Evolutionary conservation across 352 stramenopile species (phyloP).

Genomic region (Globisporangium acanthophoron): DNA sequence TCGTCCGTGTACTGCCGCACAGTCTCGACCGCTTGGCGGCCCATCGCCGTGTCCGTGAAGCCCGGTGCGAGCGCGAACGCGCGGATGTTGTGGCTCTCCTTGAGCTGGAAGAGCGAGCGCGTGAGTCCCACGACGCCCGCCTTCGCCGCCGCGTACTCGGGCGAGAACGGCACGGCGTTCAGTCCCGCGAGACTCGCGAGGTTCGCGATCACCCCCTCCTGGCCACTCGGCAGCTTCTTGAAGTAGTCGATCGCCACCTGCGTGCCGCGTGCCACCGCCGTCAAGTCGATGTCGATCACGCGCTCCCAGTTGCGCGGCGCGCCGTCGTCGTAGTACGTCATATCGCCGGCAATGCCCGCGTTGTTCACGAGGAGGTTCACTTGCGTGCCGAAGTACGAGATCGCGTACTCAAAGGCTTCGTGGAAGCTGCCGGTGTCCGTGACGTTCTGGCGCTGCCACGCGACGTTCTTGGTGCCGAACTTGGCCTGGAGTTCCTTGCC

Average conservation of each 20-base stretch:
- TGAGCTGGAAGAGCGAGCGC: conserved; percentile 50
- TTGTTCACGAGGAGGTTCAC: conserved; percentile 83
- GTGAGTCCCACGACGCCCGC: conserved; percentile 71
- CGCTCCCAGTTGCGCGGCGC: conserved; percentile 40
- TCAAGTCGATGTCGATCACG: conserved; percentile 72
- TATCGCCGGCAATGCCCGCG: conserved; percentile 58
- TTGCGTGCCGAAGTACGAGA: conserved; percentile 45
- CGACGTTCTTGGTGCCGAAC: conserved; percentile 47
- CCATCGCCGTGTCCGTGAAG: conserved; percentile 70
- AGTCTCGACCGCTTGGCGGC: conserved; percentile 25
- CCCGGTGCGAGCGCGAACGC: conserved; percentile 60
- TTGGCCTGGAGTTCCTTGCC: conserved; percentile 49
- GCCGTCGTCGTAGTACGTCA: conserved; percentile 44
- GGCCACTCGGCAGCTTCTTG: conserved; percentile 47
- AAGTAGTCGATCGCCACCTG: conserved; percentile 57
- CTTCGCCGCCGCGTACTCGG: conserved; percentile 72
- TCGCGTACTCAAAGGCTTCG: conserved; percentile 48
- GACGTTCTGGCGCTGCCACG: conserved; percentile 68
- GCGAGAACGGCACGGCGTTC: conserved; percentile 40
- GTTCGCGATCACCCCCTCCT: conserved; percentile 70
- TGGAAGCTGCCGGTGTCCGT: conserved; percentile 60
- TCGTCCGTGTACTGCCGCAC: conserved; percentile 43
- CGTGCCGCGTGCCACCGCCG: conserved; percentile 60
- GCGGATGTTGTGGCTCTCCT: conserved; percentile 67
- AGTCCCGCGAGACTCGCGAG: conserved; percentile 60